Percentiles rank a stretch among this genome's conserved stretches.
Evolutionary conservation across 768 basidiomycete species (phyloP).

Genomic region (Mycena alexandri): DNA sequence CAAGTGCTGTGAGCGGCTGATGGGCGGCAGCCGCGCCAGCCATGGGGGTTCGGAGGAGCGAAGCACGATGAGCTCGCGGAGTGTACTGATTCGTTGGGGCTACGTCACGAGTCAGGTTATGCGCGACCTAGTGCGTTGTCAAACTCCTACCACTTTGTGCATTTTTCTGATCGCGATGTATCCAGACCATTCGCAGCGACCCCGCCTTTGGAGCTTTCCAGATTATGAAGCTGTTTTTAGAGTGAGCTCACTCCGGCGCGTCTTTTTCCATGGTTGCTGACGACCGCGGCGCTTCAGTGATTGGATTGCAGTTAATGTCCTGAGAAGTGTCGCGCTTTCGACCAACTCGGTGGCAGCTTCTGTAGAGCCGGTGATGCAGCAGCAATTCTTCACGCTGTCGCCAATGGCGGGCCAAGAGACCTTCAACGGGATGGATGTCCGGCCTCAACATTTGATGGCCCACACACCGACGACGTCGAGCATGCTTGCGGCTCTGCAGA

Average conservation of each 20-base stretch:
- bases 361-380: conserved; percentile 92
- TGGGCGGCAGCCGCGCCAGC: conserved; percentile 74
- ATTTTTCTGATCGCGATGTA: neutral
- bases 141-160: conserved; percentile 9
- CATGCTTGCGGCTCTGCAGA: conserved; percentile 90
- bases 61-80: conserved; percentile 86
- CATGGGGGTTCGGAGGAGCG: conserved; percentile 75
- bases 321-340: conserved; percentile 87
- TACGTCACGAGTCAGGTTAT: conserved; percentile 95
- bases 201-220: conserved; percentile 94
- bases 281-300: conserved; percentile 62
- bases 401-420: conserved; percentile 92
- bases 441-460: conserved; percentile 74
- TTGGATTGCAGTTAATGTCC: conserved; percentile 92
- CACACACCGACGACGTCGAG: conserved; percentile 91
- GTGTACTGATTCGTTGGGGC: conserved; percentile 90
- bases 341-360: conserved; percentile 94
- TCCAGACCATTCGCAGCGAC: conserved; percentile 90
- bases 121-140: conserved; percentile 81
- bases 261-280: conserved; percentile 36
- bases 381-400: conserved; percentile 87
- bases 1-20: conserved; percentile 87
- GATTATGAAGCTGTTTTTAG: conserved; percentile 90
- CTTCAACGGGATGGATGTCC: conserved; percentile 75
- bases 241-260: conserved; percentile 63